These are phyloP conservation scores for Cordyceps cicadae DNA, from an alignment of 2,329 filamentous ascomycete genomes.

Conservation along the genomic window DNA sequence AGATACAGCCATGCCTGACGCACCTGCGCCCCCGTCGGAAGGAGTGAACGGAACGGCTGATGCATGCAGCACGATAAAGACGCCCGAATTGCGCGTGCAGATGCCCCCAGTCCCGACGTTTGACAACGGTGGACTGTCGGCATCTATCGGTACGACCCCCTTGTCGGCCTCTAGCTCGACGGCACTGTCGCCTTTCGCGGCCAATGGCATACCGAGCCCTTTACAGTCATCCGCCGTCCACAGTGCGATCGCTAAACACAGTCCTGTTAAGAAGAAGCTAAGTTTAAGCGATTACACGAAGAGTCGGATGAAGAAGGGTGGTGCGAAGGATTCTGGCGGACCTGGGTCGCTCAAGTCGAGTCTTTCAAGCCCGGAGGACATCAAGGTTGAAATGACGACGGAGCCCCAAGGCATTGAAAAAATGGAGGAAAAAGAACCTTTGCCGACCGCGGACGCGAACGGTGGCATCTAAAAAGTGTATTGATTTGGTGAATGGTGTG, in stretches of 20 bases:
- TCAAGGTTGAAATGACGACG: constrained; percentile 27
- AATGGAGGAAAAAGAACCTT: constrained; percentile 18
- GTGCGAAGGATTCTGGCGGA: constrained; percentile 26
- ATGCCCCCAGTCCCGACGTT: constrained; percentile 49
- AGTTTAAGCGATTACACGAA: constrained; percentile 56
- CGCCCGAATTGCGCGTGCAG: constrained; percentile 44
- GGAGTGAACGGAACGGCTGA: constrained; percentile 15
- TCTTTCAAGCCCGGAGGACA: constrained; percentile 28
- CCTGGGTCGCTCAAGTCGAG: constrained; percentile 25
- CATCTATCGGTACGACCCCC: constrained; percentile 35
- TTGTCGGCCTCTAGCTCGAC: constrained; percentile 35
- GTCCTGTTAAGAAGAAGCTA: constrained; percentile 59
- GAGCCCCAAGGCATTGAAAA: constrained; percentile 25
- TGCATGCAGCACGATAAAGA: constrained; percentile 26
- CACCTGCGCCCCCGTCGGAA: neutral
- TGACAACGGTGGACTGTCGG: constrained; percentile 28
- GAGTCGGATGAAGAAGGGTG: constrained; percentile 47
- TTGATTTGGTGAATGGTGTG: constrained; percentile 2
- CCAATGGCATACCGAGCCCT: constrained; percentile 31
- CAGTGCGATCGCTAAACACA: constrained; percentile 40
- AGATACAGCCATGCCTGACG: constrained; percentile 3
- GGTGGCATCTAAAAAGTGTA: constrained; percentile 5
- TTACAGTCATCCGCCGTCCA: constrained; percentile 36
- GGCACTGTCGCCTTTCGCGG: constrained; percentile 43
- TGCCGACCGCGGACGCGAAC: constrained; percentile 17